A percentile compares a stretch with the other conserved stretches of the same genome.
These are phyloP conservation scores for Globisporangium cystogenes DNA, from an alignment of 352 stramenopile species.

Conservation along the genomic window DNA sequence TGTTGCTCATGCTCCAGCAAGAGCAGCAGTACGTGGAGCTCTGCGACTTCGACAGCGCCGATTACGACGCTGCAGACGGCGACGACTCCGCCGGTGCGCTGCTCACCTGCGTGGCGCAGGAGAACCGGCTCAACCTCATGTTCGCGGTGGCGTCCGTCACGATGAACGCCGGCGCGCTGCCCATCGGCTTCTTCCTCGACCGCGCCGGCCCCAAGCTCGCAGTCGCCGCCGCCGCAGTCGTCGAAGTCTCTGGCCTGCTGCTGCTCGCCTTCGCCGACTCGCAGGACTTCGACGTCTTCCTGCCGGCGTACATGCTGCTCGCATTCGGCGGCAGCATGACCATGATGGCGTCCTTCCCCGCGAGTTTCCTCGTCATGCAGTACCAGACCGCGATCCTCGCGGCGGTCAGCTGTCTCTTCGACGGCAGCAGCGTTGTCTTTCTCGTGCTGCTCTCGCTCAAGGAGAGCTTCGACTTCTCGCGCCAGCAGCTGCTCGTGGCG, in stretches of 20 bases:
- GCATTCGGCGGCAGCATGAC: conserved; percentile 71
- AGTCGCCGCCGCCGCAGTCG: conserved; percentile 37
- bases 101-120: conserved; percentile 53
- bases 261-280: conserved; percentile 74
- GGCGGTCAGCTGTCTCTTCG: conserved; percentile 73
- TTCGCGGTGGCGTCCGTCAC: conserved; percentile 76
- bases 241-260: conserved; percentile 67
- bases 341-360: conserved; percentile 76
- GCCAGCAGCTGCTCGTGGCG: conserved; percentile 42
- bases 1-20: conserved; percentile 79
- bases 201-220: conserved; percentile 51
- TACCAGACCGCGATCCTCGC: conserved; percentile 76
- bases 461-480: conserved; percentile 33
- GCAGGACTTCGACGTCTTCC: conserved; percentile 66
- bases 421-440: conserved; percentile 71
- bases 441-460: conserved; percentile 57
- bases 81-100: conserved; percentile 6
- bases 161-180: conserved; percentile 72
- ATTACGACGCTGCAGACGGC: conserved; percentile 3
- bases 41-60: conserved; percentile 28
- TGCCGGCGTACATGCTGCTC: conserved; percentile 61
- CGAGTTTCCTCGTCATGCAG: conserved; percentile 66
- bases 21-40: conserved; percentile 81
- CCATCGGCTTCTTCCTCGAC: conserved; percentile 79
- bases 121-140: conserved; percentile 86